A percentile compares a stretch with the other conserved stretches of the same genome.
Conservation (phyloP, 2,329 filamentous ascomycete species). For the Mariannaea sp. region DNA sequence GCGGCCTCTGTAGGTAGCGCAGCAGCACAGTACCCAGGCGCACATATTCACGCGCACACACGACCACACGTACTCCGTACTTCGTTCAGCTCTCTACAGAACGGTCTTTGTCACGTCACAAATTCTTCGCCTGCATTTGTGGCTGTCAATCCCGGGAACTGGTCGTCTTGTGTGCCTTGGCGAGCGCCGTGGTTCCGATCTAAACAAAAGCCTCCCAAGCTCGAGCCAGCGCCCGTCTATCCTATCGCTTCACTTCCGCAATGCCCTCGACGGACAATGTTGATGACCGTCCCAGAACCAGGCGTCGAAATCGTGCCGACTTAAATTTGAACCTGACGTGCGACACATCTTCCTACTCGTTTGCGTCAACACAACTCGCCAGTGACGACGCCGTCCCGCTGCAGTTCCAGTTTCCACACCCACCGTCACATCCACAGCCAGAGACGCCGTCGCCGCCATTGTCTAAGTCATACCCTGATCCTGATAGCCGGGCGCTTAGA, state of each 20-base stretch:
- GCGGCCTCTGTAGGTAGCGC: conserved; percentile 12
- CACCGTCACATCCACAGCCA: conserved; percentile 2
- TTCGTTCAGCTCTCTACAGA: conserved; percentile 14
- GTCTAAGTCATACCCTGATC: conserved; percentile 32
- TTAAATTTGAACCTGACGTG: conserved; percentile 24
- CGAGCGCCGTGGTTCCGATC: conserved; percentile 25
- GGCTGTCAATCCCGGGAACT: conserved; percentile 34
- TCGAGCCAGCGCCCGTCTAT: no score
- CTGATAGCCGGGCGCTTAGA: conserved; percentile 37
- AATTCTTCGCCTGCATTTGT: conserved; percentile 30
- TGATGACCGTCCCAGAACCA: conserved; percentile 28
- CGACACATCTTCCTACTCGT: conserved; percentile 33
- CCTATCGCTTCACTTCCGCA: conserved; percentile 20
- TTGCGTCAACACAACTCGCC: conserved; percentile 28
- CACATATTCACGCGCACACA: no score
- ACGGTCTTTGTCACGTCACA: conserved; percentile 36
- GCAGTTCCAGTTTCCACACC: conserved; percentile 10
- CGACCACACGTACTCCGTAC: no score
- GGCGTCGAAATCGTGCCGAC: conserved; percentile 33
- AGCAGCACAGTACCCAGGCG: no score
- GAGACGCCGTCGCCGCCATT: conserved; percentile 28
- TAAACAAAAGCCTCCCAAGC: conserved; percentile 29
- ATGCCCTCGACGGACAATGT: conserved; percentile 37
- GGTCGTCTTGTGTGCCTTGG: conserved; percentile 14
- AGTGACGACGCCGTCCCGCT: conserved; percentile 30